Conservation (phyloP, 2,329 filamentous ascomycete species). For the Blastomyces gilchristii region DNA sequence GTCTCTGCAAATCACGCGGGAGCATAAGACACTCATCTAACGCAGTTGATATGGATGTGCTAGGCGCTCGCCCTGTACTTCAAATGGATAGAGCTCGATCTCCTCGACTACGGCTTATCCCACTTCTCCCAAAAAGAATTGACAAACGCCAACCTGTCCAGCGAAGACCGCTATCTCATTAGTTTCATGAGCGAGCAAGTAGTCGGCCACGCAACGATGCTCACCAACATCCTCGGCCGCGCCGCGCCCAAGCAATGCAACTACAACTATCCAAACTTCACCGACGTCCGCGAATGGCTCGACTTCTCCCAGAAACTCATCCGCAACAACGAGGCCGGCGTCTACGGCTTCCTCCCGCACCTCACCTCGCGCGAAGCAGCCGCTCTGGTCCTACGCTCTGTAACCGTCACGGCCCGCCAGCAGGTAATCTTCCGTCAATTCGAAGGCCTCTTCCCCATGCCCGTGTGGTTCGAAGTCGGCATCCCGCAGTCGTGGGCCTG, state of each 20-base stretch:
- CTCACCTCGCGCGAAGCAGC: constrained; percentile 65
- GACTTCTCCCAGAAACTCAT: constrained; percentile 84
- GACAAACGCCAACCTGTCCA: constrained; percentile 53
- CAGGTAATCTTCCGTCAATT: constrained; percentile 80
- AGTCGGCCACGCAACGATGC: constrained; percentile 62
- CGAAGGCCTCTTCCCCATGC: constrained; percentile 67
- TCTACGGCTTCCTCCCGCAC: constrained; percentile 71
- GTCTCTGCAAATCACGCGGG: not conserved
- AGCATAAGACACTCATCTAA: not conserved
- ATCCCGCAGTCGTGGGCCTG: constrained; percentile 78
- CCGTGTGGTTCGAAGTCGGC: constrained; percentile 69
- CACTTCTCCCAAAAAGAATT: constrained; percentile 62
- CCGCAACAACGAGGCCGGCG: constrained; percentile 66
- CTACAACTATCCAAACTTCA: constrained; percentile 66
- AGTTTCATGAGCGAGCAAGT: constrained; percentile 71
- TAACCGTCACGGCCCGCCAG: constrained; percentile 69
- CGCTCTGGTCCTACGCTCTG: constrained; percentile 62
- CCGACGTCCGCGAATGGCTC: constrained; percentile 63
- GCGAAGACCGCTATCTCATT: constrained; percentile 60
- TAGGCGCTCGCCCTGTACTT: constrained; percentile 62
- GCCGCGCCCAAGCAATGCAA: constrained; percentile 63
- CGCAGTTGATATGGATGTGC: not conserved
- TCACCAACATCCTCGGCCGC: constrained; percentile 66
- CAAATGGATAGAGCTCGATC: constrained; percentile 75
- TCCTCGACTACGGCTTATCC: constrained; percentile 66